Evolutionary conservation across 2,329 filamentous ascomycete species (phyloP).

Genomic region (Ascochyta pisi): DNA sequence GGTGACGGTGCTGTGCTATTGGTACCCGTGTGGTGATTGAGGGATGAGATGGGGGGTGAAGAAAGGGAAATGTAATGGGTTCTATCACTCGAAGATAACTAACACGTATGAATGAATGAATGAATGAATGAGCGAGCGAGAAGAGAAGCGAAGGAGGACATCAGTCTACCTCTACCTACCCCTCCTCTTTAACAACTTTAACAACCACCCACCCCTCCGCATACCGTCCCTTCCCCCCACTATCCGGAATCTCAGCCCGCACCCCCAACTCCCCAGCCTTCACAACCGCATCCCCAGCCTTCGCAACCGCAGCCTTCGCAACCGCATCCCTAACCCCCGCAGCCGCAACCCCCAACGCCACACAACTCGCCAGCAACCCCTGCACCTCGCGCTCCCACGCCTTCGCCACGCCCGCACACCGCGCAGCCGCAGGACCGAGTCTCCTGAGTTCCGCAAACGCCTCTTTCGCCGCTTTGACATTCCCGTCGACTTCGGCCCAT

Average conservation of each 20-base stretch:
- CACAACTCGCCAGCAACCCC: slow-evolving; percentile 40
- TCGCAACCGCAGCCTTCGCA: too few relatives aligned
- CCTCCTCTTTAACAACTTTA: slow-evolving; percentile 39
- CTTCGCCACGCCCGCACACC: slow-evolving; percentile 46
- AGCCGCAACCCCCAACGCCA: slow-evolving; percentile 41
- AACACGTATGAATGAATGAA: too few relatives aligned
- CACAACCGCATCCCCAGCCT: not conserved
- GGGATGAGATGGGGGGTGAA: too few relatives aligned
- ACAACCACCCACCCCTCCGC: slow-evolving; percentile 57
- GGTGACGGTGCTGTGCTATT: not conserved
- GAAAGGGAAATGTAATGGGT: too few relatives aligned
- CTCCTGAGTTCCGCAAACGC: slow-evolving; percentile 48
- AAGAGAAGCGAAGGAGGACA: not conserved
- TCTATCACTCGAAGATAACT: too few relatives aligned
- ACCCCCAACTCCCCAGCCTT: slow-evolving; percentile 22
- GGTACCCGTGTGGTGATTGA: too few relatives aligned
- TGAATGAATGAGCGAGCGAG: too few relatives aligned
- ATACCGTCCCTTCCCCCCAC: slow-evolving; percentile 50
- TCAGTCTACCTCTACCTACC: not conserved
- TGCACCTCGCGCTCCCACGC: slow-evolving; percentile 49
- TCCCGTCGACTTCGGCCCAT: slow-evolving; percentile 38
- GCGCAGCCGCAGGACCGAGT: slow-evolving; percentile 41
- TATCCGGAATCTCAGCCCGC: slow-evolving; percentile 47
- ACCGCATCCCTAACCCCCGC: slow-evolving; percentile 33
- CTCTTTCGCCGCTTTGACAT: slow-evolving; percentile 44